Base-by-base conservation (phyloP, 2,329 filamentous ascomycete genomes). In the Paraphaeosphaeria minitans region DNA sequence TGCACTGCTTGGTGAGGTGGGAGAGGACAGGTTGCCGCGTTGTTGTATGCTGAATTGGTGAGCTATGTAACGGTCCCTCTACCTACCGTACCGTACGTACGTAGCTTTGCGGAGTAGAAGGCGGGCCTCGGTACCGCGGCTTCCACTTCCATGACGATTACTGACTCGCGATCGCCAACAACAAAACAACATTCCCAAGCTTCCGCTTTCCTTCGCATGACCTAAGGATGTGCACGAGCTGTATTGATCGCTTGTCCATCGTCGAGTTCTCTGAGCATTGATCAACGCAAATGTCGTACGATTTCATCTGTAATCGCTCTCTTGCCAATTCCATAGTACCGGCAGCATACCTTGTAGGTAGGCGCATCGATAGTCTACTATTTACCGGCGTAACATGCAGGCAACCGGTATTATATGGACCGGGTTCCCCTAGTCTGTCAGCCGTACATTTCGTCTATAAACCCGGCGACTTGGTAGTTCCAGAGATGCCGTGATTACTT, bases 331-430 rank as follows among this genome's bases (percentile, higher is more conserved):
- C 61, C 63, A 52, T 31, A 48, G 19, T 56, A 37, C 56, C 59
- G 63, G 63, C 53, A 59, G 49, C 27, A 54, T 47, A 57, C 33
- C 55, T 41, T 29, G 27, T 41, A 52, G 37, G 12, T 27, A 21
- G 51, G 12, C 22, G 39, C 51, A 35, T 39, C 21, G 37, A 39
- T 59, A n/a, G n/a, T n/a, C n/a, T n/a, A 57, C 53, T 56, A 62
- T 63, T 65, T 68, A 49, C 63, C 63, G 63, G 60, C 63, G 52
- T 58, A 49, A 13, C 24, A 63, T 63, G 58, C 64, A 65, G 59
- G 59, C 59, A 56, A 35, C 60, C 45, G 59, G 59, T 62, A 53
- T 57, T 56, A 43, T 53, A 49, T 33, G 22, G 24, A 39, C 50
- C 27, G 7, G 51, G 51, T 19, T 35, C 43, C 41, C 37, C 29